phyloP scores from a whole-genome alignment of 2,329 filamentous ascomycete species.

The Calonectria leucothoes region DNA sequence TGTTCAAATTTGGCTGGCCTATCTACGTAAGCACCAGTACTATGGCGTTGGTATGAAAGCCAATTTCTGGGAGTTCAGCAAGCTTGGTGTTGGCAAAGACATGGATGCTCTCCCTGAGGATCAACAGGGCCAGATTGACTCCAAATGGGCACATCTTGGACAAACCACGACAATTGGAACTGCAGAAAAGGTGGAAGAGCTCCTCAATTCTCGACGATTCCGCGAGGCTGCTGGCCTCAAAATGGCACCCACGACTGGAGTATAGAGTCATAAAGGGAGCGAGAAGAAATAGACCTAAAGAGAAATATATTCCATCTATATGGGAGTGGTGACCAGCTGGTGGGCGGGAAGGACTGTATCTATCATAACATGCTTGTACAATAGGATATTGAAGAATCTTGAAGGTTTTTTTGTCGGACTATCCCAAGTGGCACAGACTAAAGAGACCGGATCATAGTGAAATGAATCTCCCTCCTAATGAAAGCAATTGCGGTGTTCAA shows the following conservation, averaged over 20 bases:
- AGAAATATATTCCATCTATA: neutral
- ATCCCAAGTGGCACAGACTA: neutral
- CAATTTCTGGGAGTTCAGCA: conserved; percentile 91
- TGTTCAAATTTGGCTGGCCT: conserved; percentile 92
- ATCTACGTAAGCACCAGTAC: conserved; percentile 90
- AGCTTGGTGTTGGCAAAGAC: conserved; percentile 62
- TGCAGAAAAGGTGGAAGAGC: conserved; percentile 67
- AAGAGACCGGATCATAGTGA: neutral
- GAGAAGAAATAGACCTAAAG: neutral
- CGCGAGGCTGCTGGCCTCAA: conserved; percentile 49
- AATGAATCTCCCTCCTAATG: too few relatives aligned
- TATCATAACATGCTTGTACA: conserved; percentile 40
- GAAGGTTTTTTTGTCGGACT: conserved; percentile 34
- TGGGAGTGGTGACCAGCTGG: neutral
- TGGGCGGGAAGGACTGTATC: conserved; percentile 15
- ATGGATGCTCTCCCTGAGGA: conserved; percentile 39
- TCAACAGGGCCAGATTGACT: conserved; percentile 51
- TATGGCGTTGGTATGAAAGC: conserved; percentile 99
- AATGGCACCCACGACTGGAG: conserved; percentile 35
- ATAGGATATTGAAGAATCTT: conserved; percentile 35
- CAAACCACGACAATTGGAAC: conserved; percentile 62
- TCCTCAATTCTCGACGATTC: conserved; percentile 65
- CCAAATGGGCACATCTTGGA: conserved; percentile 67
- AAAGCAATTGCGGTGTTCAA: neutral
- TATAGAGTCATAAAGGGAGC: conserved; percentile 9